Evolutionary conservation across 2,329 filamentous ascomycete species (phyloP), one percentile per base, ranked within the genome.

Genomic region (Fusarium bactridioides): DNA sequence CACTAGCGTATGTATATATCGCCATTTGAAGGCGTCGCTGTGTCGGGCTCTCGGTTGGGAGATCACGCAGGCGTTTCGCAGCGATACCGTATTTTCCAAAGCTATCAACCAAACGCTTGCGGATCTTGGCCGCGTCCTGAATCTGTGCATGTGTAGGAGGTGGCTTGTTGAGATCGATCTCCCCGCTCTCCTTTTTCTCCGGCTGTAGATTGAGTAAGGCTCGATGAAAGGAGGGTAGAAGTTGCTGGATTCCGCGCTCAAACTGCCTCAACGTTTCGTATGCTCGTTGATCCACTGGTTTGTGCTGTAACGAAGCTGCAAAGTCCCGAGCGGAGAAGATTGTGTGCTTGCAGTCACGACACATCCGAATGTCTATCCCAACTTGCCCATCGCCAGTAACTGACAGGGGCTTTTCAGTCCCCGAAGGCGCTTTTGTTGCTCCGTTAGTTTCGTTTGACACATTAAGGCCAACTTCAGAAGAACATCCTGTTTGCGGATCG

Each of bases 191-290:
- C 21, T 80, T 78, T 47, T 80, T 82, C 25, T 85, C 83, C 4
- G 87, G 82, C 62, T 97, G 94, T 8, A 98, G 82, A 4, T 90
- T 87, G 10, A 90, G 77, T 5, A 98, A 85, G 0, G 94, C 85
- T 67, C 91, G 92, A 77, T 97, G 95, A 73, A 98, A 98, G 11
- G 91, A 90, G 1, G 95, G 95, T 64, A 97, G 85, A 45, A 97
- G 86, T 60, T 94, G 85, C 38, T 91, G 89, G 73, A 98, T 97
- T 43, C 95, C 95, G 64, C 92, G 88, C 82, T 98, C 94, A 73
- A 97, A 97, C 78, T 97, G 94, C 1, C 91, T 85, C 4, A 98
- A 85, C 18, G 94, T 97, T 76, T 90, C 92, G 80, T 97, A 98
- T 2, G 93, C 90, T 41, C 92, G 90, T 77, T 95, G 91, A 75